Percentiles rank a stretch among this genome's conserved stretches.
phyloP scores from a whole-genome alignment of 306 rosid genomes.

The Medicago ruthenica region DNA sequence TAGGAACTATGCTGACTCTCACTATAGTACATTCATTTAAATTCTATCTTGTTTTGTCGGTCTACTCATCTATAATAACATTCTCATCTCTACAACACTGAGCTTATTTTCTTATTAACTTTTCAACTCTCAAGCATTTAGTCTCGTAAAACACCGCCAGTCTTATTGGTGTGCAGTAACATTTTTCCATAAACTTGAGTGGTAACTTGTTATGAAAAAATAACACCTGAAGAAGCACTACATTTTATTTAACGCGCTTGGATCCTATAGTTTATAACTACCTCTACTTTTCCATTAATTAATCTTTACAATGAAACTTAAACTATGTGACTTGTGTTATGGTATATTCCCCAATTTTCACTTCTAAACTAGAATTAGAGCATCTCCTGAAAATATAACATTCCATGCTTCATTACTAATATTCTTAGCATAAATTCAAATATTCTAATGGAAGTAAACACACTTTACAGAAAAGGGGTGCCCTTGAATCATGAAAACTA shows the following conservation, averaged over 20 bases:
- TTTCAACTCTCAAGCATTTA: background rate
- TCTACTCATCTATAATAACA: background rate
- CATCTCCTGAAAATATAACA: background rate
- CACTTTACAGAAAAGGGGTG: background rate
- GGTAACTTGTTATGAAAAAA: background rate
- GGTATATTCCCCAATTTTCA: background rate
- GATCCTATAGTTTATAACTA: background rate
- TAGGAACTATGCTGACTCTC: background rate
- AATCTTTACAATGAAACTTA: background rate
- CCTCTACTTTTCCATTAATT: background rate
- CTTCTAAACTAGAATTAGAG: background rate
- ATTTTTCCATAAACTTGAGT: background rate
- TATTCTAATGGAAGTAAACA: constrained; percentile 9
- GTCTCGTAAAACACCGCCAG: background rate
- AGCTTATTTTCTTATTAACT: background rate
- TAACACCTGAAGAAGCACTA: background rate
- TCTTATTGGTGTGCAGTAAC: background rate
- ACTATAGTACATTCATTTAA: background rate
- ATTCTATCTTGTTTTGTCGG: background rate
- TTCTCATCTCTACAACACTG: background rate
- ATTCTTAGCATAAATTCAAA: background rate
- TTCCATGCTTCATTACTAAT: background rate
- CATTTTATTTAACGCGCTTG: constrained; percentile 1
- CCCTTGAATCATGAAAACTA: background rate
- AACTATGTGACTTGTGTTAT: constrained; percentile 13